Percentiles rank a stretch among this genome's conserved stretches.
phyloP scores from a whole-genome alignment of 116 monocot species.

The Phalaenopsis hybrid region DNA sequence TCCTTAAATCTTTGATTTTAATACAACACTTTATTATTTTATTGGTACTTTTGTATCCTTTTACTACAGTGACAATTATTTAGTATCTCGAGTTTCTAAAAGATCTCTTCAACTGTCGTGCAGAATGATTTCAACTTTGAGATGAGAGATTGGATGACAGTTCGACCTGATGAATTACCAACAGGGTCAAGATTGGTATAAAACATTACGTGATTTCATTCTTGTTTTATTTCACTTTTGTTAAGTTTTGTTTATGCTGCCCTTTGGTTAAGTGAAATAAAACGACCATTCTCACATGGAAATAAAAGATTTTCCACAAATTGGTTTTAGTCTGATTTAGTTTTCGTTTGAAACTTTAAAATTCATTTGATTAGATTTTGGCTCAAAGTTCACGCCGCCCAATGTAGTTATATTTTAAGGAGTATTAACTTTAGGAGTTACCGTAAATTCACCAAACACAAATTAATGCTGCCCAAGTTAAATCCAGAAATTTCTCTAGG shows the following conservation, averaged over 20 bases:
- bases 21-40: not conserved
- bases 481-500: too few species aligned
- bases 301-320: not conserved
- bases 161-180: slow-evolving; percentile 52
- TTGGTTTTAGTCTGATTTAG: not conserved
- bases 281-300: not conserved
- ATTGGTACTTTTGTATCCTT: not conserved
- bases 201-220: not conserved
- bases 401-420: too few species aligned
- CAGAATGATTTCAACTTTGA: slow-evolving; percentile 89
- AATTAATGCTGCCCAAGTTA: too few species aligned
- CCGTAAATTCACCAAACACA: too few species aligned
- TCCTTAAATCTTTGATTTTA: not conserved
- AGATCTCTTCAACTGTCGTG: slow-evolving; percentile 6
- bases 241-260: not conserved
- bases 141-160: slow-evolving; percentile 95
- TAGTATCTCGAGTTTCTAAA: not conserved
- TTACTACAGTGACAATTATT: not conserved
- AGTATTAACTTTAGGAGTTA: too few species aligned
- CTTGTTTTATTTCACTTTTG: not conserved
- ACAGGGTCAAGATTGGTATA: slow-evolving; percentile 70
- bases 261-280: not conserved
- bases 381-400: too few species aligned
- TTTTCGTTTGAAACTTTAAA: not conserved
- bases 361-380: not conserved